Evolutionary conservation across 2,329 filamentous ascomycete genomes (phyloP), one percentile per base, ranked within the genome.

Genomic region (Ophiostoma sp.): DNA sequence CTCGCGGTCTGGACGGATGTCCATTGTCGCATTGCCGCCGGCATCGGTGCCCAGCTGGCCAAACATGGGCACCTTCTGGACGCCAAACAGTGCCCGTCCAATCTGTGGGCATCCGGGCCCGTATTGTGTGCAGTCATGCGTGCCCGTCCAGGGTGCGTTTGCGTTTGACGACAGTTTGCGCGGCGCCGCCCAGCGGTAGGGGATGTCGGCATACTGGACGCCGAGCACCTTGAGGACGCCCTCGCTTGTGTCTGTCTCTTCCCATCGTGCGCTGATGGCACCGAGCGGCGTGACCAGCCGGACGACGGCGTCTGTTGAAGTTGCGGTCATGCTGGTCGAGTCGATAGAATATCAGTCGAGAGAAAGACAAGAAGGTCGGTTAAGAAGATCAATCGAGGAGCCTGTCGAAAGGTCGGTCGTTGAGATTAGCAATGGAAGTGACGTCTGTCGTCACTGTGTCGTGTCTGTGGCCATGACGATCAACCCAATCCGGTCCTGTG

Each of bases 181-280:
- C 17, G 69, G 69, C 17, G 57, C 33, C 8, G 69, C 25, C 69
- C 69, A 64, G 4, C 69, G 69, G 55, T 63, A 64, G 15, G 57
- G 57, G 9, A 71, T 71, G 22, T 64, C 36, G 9, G 69, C 69
- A 11, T 71, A 71, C 69, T 45, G 55, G n/a, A 64, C n/a, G 19
- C 39, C 55, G 42, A 63, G 42, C 19, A 45, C 61, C 57, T 71
- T 71, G 25, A 71, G 39, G 9, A 64, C 31, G 69, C 69, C 0
- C 75, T 77, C 11, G 8, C n/a, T 9, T 3, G 50, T 36, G 74
- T 52, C 3, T 77, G 77, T 1, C 78, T 78, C 15, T 75, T 80
- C 17, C 66, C 80, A 70, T 52, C 79, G 79, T 5, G 78, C 79
- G 0, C 75, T 76, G 17, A 71, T 48, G 31, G 78, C 50, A 33